phyloP scores from a whole-genome alignment of 306 rosid species.

The apple (Malus domestica) region DNA sequence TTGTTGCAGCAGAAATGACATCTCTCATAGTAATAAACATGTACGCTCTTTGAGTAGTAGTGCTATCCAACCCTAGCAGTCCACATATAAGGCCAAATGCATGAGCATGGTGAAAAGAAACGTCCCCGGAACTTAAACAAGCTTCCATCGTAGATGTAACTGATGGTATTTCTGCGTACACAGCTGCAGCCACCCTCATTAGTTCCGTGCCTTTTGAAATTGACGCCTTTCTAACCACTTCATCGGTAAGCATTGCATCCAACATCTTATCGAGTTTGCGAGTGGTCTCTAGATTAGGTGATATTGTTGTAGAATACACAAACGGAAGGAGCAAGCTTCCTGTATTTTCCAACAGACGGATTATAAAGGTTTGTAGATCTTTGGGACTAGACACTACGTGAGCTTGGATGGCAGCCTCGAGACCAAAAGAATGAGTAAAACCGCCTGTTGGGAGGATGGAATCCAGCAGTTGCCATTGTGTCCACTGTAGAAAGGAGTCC shows the following conservation, averaged over 20 bases:
- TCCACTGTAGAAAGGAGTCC: slow-evolving; percentile 50
- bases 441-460: slow-evolving; percentile 88
- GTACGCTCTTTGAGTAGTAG: background rate
- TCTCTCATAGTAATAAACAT: background rate
- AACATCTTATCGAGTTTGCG: slow-evolving; percentile 43
- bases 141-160: slow-evolving; percentile 54
- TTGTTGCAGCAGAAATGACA: background rate
- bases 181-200: slow-evolving; percentile 62
- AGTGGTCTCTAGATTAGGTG: slow-evolving; percentile 53
- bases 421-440: slow-evolving; percentile 78
- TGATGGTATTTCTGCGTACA: slow-evolving; percentile 50
- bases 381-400: slow-evolving; percentile 40
- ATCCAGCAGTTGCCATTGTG: slow-evolving; percentile 77
- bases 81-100: slow-evolving; percentile 30
- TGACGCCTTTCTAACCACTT: slow-evolving; percentile 74
- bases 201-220: slow-evolving; percentile 63
- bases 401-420: slow-evolving; percentile 62
- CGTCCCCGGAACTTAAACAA: slow-evolving; percentile 28
- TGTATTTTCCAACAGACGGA: slow-evolving; percentile 61
- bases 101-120: slow-evolving; percentile 72
- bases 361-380: slow-evolving; percentile 51
- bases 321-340: slow-evolving; percentile 82
- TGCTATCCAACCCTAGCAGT: background rate
- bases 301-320: slow-evolving; percentile 44
- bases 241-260: slow-evolving; percentile 62